Percentiles rank a stretch among this genome's conserved stretches.
Conservation (phyloP, 2,329 filamentous ascomycete genomes). For the Paraphaeosphaeria sporulosa region DNA sequence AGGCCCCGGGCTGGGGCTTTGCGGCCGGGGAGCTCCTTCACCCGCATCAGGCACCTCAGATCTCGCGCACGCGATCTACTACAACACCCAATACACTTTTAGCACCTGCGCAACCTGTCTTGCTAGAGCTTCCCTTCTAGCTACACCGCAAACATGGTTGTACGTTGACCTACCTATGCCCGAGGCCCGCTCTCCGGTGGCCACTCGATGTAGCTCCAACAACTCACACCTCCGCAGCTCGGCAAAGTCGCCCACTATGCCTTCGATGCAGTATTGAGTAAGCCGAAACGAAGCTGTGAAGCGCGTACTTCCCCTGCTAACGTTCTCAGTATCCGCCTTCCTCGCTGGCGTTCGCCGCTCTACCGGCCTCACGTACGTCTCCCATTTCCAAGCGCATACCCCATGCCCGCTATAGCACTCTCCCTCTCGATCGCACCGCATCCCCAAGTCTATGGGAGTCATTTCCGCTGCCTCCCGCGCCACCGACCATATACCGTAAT, state of each 20-base stretch:
- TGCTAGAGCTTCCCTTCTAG: background rate
- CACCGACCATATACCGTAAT: conserved; percentile 1
- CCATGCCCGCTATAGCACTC: background rate
- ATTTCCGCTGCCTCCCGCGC: conserved; percentile 2
- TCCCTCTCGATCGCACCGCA: no score
- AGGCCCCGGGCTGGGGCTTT: no score
- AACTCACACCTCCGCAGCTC: conserved; percentile 76
- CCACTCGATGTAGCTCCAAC: conserved; percentile 25
- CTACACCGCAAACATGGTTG: conserved; percentile 43
- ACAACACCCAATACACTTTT: conserved; percentile 1
- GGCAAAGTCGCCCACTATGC: conserved; percentile 93
- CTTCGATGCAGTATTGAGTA: conserved; percentile 93
- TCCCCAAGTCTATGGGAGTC: background rate
- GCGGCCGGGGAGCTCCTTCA: conserved; percentile 8
- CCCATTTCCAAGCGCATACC: conserved; percentile 20
- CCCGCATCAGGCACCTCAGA: background rate
- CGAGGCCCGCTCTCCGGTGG: conserved; percentile 19
- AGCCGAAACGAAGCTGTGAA: conserved; percentile 45
- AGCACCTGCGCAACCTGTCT: background rate
- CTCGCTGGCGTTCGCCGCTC: conserved; percentile 97
- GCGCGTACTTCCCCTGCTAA: conserved; percentile 25
- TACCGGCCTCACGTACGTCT: conserved; percentile 91
- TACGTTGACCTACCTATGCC: conserved; percentile 38
- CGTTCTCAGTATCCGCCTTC: conserved; percentile 81
- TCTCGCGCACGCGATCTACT: conserved; percentile 10